Base-by-base conservation (phyloP, 495 filamentous ascomycete species). In the Penicillium goetzii region DNA sequence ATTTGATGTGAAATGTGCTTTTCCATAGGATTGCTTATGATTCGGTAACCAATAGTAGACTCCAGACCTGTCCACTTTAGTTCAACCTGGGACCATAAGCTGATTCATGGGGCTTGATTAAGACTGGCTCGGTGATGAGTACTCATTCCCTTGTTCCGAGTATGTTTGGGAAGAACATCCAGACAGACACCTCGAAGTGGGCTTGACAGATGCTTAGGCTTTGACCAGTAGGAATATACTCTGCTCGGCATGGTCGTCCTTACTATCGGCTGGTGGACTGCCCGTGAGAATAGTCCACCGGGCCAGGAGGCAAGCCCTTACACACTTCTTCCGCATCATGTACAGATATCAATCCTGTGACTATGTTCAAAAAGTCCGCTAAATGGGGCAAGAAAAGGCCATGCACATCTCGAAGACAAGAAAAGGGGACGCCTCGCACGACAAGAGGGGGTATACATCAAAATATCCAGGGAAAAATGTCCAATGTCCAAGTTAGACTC, bases 1-100 rank as follows among this genome's bases (percentile, higher is more conserved):
- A 41, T 36, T 61, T 47, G 33, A 55, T 43, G 55, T 54, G 51
- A n/a, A 33, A 34, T 28, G 51, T 21, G 52, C n/a, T 55, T 12
- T 33, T 7, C 30, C 47, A 4, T 51, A 9, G 14, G 0, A 51
- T 51, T 51, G 47, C 25, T 51, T 26, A 17, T 50, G 1, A 26
- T 4, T 17, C 17, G 47, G 47, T 30, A 51, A n/a, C 26, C 11
- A 19, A 21, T 19, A 19, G 41, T 47, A 47, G 41, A 47, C 11
- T 11, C n/a, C 2, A 19, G n/a, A 5, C n/a, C 19, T 21, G 40
- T 14, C 12, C n/a, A 19, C 40, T n/a, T 41, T 9, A 34, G 10
- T 34, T 34, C 30, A 32, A 8, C 3, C 3, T 32, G 30, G 30
- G 33, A 12, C 4, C 33, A 30, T 6, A 30, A 6, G 28, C 6